A percentile compares a stretch with the other conserved stretches of the same genome.
Conservation (phyloP, 495 filamentous ascomycete species). For the Aspergillus taichungensis region DNA sequence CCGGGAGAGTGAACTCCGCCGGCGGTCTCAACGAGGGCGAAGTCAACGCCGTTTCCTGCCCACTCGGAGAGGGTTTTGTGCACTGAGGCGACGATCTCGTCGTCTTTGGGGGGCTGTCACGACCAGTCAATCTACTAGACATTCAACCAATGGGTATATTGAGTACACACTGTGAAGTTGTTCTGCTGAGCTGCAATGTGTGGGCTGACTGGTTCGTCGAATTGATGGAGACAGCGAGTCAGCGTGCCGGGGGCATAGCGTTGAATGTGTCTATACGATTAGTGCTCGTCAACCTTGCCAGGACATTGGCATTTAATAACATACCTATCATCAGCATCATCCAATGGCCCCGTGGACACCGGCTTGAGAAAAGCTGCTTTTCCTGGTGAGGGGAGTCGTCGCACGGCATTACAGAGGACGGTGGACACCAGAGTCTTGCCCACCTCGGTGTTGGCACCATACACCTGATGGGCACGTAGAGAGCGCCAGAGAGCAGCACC, state of each 20-base stretch:
- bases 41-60: conserved; percentile 25
- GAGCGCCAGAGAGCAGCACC: conserved; percentile 50
- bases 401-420: conserved; percentile 53
- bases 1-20: conserved; percentile 68
- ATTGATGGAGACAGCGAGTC: conserved; percentile 59
- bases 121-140: conserved; percentile 2
- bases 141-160: background rate
- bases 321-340: conserved; percentile 61
- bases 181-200: conserved; percentile 53
- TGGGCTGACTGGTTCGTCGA: conserved; percentile 61
- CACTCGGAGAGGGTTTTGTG: conserved; percentile 36
- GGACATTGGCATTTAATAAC: background rate
- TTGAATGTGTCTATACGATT: conserved; percentile 43
- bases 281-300: background rate
- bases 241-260: conserved; percentile 41
- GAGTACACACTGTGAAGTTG: conserved; percentile 13
- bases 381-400: conserved; percentile 26
- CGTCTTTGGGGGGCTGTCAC: conserved; percentile 36
- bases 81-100: conserved; percentile 37
- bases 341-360: conserved; percentile 59
- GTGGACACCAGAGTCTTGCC: conserved; percentile 73
- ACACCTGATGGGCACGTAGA: conserved; percentile 58
- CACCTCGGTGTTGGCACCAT: conserved; percentile 72
- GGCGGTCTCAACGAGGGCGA: conserved; percentile 64
- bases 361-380: conserved; percentile 62